These are phyloP conservation scores for Westerdykella aurantiaca DNA, from an alignment of 2,329 filamentous ascomycete species.

Conservation along the genomic window DNA sequence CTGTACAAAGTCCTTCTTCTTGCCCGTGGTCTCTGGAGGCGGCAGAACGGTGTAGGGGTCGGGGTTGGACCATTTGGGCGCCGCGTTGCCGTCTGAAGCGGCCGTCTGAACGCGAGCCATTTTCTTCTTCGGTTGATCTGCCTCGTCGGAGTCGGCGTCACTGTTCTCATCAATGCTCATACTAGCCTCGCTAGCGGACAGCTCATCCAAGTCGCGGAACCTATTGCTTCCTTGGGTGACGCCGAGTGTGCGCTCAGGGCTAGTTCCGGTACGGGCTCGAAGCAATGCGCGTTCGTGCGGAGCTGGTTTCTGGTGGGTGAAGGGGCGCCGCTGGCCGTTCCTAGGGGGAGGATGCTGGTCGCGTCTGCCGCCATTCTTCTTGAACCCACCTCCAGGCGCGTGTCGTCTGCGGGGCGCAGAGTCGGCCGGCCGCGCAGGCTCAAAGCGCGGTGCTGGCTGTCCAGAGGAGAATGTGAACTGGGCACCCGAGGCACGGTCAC, in stretches of 20 bases:
- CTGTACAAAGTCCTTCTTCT: constrained; percentile 82
- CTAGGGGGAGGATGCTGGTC: constrained; percentile 12
- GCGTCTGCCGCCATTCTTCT: constrained; percentile 11
- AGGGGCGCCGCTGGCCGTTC: constrained; percentile 3
- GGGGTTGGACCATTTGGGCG: constrained; percentile 89
- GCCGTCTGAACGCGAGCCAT: constrained; percentile 13
- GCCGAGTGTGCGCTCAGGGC: constrained; percentile 42
- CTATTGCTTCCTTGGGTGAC: constrained; percentile 38
- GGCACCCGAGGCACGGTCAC: constrained; percentile 11
- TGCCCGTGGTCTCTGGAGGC: constrained; percentile 63
- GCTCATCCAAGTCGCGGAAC: constrained; percentile 38
- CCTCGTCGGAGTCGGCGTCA: constrained; percentile 8
- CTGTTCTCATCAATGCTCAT: constrained; percentile 25
- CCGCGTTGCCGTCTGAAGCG: constrained; percentile 27
- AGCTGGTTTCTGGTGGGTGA: constrained; percentile 23
- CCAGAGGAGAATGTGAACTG: constrained; percentile 34
- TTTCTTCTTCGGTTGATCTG: constrained; percentile 22
- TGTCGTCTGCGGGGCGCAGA: not conserved
- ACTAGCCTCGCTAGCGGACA: constrained; percentile 36
- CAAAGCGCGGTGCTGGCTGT: constrained; percentile 25
- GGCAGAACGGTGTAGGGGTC: constrained; percentile 88
- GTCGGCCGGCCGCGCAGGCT: constrained; percentile 20
- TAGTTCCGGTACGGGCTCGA: constrained; percentile 37
- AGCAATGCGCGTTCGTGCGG: constrained; percentile 44
- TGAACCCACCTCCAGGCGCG: not conserved